These are phyloP conservation scores for Podospora comata DNA, from an alignment of 495 filamentous ascomycete genomes.

Conservation along the genomic window DNA sequence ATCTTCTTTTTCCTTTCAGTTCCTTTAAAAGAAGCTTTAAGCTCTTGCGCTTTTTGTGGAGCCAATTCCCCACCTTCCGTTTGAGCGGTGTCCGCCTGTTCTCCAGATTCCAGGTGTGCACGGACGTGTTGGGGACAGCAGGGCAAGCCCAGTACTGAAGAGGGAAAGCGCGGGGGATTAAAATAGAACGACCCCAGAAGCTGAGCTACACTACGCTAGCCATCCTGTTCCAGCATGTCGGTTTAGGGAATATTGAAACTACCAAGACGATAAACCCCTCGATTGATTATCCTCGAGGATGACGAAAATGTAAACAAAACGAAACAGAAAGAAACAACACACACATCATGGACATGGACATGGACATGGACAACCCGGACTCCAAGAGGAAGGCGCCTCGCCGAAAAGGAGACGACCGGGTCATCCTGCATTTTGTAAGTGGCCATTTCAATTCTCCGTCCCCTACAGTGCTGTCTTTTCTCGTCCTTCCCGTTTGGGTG, in stretches of 20 bases:
- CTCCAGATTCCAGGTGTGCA: constrained; percentile 7
- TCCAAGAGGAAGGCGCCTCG: constrained; percentile 37
- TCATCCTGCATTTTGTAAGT: constrained; percentile 77
- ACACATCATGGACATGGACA: constrained; percentile 10
- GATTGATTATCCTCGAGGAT: background rate
- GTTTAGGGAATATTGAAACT: background rate
- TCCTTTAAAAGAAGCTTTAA: constrained; percentile 4
- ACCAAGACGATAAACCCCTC: background rate
- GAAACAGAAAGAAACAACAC: background rate
- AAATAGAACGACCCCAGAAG: constrained; percentile 2
- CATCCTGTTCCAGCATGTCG: background rate
- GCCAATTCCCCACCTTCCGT: background rate
- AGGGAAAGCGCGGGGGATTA: constrained; percentile 8
- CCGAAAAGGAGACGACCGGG: constrained; percentile 56
- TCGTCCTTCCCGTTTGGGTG: background rate
- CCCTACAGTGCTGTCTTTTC: background rate
- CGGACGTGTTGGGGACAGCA: background rate
- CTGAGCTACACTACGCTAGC: background rate
- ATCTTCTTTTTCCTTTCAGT: background rate
- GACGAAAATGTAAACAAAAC: constrained; percentile 17
- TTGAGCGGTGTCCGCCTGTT: background rate
- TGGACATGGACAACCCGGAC: constrained; percentile 13
- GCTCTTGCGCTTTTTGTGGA: background rate
- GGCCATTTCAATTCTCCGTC: constrained; percentile 20
- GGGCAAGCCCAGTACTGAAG: background rate